These are phyloP conservation scores for Penicillium psychrosexuale DNA, from an alignment of 2,329 filamentous ascomycete genomes.

Conservation along the genomic window DNA sequence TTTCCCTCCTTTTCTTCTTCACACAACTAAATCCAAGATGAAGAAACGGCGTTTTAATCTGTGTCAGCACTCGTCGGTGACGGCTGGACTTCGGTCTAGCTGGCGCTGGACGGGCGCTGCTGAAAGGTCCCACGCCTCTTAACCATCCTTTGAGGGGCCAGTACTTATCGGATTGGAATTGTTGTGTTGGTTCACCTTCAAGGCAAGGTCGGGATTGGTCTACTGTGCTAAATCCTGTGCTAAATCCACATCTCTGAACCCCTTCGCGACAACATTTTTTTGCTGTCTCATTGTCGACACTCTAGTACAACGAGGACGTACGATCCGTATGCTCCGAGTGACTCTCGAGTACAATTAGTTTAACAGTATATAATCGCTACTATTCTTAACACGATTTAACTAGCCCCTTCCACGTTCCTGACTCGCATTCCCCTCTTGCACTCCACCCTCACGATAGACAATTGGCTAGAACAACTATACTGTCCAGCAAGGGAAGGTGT, in stretches of 20 bases:
- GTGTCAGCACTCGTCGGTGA: slow-evolving; percentile 37
- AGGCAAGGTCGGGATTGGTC: background rate
- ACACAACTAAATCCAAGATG: slow-evolving; percentile 45
- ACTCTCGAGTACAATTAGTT: slow-evolving; percentile 1
- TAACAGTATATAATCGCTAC: background rate
- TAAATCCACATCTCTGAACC: background rate
- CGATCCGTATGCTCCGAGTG: slow-evolving; percentile 1
- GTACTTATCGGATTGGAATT: slow-evolving; percentile 36
- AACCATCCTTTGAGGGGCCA: slow-evolving; percentile 37
- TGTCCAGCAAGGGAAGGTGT: background rate
- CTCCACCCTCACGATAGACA: background rate
- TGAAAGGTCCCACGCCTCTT: slow-evolving; percentile 36
- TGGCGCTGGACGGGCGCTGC: slow-evolving; percentile 37
- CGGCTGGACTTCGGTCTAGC: slow-evolving; percentile 21
- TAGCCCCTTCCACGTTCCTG: background rate
- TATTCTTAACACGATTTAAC: background rate
- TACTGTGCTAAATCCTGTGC: background rate
- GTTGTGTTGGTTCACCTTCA: slow-evolving; percentile 20
- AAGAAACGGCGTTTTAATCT: slow-evolving; percentile 36
- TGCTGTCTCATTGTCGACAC: background rate
- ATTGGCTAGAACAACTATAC: background rate
- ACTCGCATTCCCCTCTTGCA: background rate
- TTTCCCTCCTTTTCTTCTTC: slow-evolving; percentile 29
- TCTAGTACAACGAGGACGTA: slow-evolving; percentile 1
- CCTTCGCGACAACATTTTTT: background rate